Conservation (phyloP, 768 basidiomycete genomes). For the Hysterangium stoloniferum region DNA sequence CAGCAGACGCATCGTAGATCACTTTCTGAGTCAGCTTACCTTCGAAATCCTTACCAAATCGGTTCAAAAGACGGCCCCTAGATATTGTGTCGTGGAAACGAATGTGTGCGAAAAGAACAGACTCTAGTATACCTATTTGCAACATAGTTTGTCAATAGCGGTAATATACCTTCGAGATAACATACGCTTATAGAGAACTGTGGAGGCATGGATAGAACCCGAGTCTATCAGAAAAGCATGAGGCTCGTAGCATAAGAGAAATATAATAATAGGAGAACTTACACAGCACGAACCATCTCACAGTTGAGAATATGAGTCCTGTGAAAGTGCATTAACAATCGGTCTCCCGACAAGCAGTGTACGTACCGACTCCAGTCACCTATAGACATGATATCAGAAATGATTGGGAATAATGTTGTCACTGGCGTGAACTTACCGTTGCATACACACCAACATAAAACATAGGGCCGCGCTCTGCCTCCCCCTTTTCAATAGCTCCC, state of each 20-base stretch:
- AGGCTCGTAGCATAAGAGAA: slow-evolving; percentile 10
- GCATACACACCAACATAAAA: slow-evolving; percentile 74
- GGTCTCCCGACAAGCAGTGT: background rate
- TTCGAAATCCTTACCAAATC: slow-evolving; percentile 83
- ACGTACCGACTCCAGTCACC: slow-evolving; percentile 32
- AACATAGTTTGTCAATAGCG: background rate
- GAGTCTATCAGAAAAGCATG: slow-evolving; percentile 33
- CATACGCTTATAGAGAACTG: slow-evolving; percentile 63
- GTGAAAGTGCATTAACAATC: slow-evolving; percentile 16
- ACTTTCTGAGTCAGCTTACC: slow-evolving; percentile 23
- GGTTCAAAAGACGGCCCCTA: slow-evolving; percentile 73
- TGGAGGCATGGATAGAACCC: slow-evolving; percentile 79
- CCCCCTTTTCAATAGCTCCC: slow-evolving; percentile 34
- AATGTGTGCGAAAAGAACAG: slow-evolving; percentile 80
- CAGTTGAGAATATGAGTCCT: slow-evolving; percentile 50
- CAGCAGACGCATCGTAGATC: slow-evolving; percentile 29
- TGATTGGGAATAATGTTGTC: background rate
- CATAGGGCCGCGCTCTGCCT: slow-evolving; percentile 33
- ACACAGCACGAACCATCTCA: slow-evolving; percentile 70
- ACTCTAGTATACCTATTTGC: slow-evolving; percentile 51
- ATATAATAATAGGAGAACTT: slow-evolving; percentile 19
- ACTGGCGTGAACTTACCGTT: slow-evolving; percentile 30
- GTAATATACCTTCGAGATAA: background rate
- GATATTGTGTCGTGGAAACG: slow-evolving; percentile 92
- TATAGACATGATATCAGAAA: slow-evolving; percentile 18